Base-by-base conservation (phyloP, 192 early-diverging fungal genomes). In the Gonapodya sp. region DNA sequence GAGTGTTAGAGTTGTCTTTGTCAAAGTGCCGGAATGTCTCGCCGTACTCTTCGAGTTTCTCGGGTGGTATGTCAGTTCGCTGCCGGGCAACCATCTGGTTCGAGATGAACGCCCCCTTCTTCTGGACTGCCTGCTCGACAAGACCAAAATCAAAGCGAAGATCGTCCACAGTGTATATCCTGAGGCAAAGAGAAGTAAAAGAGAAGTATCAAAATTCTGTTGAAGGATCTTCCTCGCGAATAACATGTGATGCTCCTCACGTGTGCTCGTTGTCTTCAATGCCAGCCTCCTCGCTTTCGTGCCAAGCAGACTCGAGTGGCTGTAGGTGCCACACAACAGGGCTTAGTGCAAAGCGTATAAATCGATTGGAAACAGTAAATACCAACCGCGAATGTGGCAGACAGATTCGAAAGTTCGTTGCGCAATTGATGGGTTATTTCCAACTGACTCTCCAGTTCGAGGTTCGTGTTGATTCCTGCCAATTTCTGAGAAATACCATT, bases 81-180 rank as follows among this genome's bases (percentile, higher is more conserved):
- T 18, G 18, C 8, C 75, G 75, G 8, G 75, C 75, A 14, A 77
- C 75, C 75, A 77, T 77, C 75, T 77, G 75, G 75, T 77, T 77
- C 75, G 18, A 34, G 75, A 77, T 77, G 75, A 77, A 77, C 8
- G 75, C 18, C 8, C 30, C 75, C 75, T 77, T 77, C 75, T 77
- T 77, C 30, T 34, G 30, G 31, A 34, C 75, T 14, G 30, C 75
- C 8, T 32, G 18, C 8, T 34, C 75, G 31, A 77, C 30, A 16
- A 32, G 31, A 8, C 34, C 75, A 8, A 77, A 34, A 34, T 77
- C 75, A 34, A 77, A 77, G 8, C 30, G 30, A 33, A 77, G 75
- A 34, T 77, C 75, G 75, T 77, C 75, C 18, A 34, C 30, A 16
- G 75, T 32, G 75, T 77, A 77, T 16, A 77, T 77, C 2, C 46